phyloP scores from a whole-genome alignment of 2,329 filamentous ascomycete species.

The Sarocladium strictum region DNA sequence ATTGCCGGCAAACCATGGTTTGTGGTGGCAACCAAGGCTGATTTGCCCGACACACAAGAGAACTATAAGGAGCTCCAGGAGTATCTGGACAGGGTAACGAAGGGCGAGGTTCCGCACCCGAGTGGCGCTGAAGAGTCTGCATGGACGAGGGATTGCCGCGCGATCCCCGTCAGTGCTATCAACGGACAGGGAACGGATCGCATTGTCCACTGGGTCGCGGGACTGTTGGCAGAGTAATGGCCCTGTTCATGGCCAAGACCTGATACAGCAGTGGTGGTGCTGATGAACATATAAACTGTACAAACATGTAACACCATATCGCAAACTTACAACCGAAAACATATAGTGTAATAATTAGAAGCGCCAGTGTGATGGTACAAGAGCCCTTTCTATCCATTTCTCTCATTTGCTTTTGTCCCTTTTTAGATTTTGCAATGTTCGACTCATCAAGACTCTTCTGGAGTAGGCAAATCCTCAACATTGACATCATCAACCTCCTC shows the following conservation, averaged over 20 bases:
- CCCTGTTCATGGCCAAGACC: too few relatives aligned
- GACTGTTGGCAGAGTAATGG: conserved; percentile 50
- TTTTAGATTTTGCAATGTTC: too few relatives aligned
- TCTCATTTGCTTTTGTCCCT: background rate
- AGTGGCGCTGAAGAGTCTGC: conserved; percentile 51
- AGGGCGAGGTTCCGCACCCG: conserved; percentile 62
- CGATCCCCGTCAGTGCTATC: conserved; percentile 86
- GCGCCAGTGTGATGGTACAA: background rate
- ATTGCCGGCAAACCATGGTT: conserved; percentile 97
- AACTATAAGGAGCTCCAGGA: conserved; percentile 66
- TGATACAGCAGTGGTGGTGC: too few relatives aligned
- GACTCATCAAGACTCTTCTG: conserved; percentile 18
- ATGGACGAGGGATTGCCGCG: conserved; percentile 58
- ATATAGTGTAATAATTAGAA: background rate
- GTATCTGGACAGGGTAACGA: conserved; percentile 64
- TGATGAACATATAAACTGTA: too few relatives aligned
- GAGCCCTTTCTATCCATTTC: background rate
- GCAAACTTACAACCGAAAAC: conserved; percentile 16
- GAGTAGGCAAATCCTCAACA: conserved; percentile 32
- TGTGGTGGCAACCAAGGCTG: conserved; percentile 89
- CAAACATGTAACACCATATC: too few relatives aligned
- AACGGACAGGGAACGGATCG: conserved; percentile 74
- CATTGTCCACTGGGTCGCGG: conserved; percentile 67
- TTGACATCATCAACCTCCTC: conserved; percentile 13
- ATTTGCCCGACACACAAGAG: conserved; percentile 69